Evolutionary conservation across 2,329 filamentous ascomycete species (phyloP), one percentile per base, ranked within the genome.

Genomic region (Diaporthe sp.): DNA sequence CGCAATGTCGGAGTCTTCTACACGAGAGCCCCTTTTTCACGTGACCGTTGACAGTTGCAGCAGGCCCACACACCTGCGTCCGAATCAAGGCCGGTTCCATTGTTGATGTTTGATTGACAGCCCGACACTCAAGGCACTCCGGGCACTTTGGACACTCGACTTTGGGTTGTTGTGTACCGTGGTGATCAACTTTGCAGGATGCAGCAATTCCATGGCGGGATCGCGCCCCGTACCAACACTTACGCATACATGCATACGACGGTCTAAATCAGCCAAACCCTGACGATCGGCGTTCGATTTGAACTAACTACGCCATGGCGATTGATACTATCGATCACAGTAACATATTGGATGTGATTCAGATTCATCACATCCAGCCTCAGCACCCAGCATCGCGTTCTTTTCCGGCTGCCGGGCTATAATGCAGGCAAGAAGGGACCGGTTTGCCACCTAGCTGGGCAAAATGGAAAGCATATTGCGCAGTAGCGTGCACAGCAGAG

Each of bases 1-100:
- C 63, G 47, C 63, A 68, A 68, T 30, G 47, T 66, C 42, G 22
- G 13, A 9, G 8, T 25, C 4, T 19, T 37, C 13, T 27, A 39
- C 63, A 68, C 8, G 44, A 37, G n/a, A 66, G 61, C 63, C 42
- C 44, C 44, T 39, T 37, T 63, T 39, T 25, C 44, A 66, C 44
- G 44, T 66, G 63, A 66, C 42, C 19, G 27, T 25, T 37, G 42
- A 66, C 61, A 66, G 8, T 27, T 12, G n/a, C 32, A 47, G 44
- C 12, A 19, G 30, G 44, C 63, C 44, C 44, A 66, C 44, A 2
- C 10, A 17, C 4, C 30, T 1, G 10, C 32, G 7, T 51, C 63
- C 63, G 44, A 37, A 66, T 51, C 44, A n/a, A 66, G 61, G 13
- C 61, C 61, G 30, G 30, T 51, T 50, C 27, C 63, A 51, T 35